Base-by-base conservation (phyloP, 2,329 filamentous ascomycete species). In the Plectosphaerella cucumerina region DNA sequence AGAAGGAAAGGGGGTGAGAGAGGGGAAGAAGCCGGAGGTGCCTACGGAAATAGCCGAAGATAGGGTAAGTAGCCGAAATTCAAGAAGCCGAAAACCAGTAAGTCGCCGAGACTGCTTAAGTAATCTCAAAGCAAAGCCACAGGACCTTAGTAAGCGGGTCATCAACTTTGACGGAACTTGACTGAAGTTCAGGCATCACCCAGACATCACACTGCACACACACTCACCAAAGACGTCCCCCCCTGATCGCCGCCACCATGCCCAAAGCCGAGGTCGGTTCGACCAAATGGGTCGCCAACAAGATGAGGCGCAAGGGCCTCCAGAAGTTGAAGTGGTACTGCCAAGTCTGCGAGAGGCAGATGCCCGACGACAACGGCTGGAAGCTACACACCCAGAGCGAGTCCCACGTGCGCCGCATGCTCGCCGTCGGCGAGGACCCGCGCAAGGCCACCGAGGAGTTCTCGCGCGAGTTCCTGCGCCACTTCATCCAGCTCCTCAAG, bases 321-420 rank as follows among this genome's bases (percentile, higher is more conserved):
- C 87, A 94, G 63, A 81, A 93, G 6, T 76, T 99, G 49, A 82
- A 93, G 66, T 99, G 90, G 89, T 97, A 92, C 73, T 97, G 92
- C 56, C 84, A 88, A 65, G 82, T 87, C 6, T 97, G 92, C 73
- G 81, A 90, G 64, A 69, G 73, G 53, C 68, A 72, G 50, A 69
- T 65, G 41, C 80, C 89, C 53, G 91, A 96, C 65, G 89, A 92
- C 59, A 97, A 97, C 70, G 92, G 87, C 22, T 96, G 92, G 73
- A 92, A 92, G 69, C 89, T 89, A 74, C 93, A 97, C 70, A 87
- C 86, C 1, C 84, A 90, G 61, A 88, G 84, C 55, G 90, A 96
- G 69, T 85, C 83, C 45, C 93, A 97, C 64, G 89, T 96, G 39
- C 86, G 93, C n/a, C 85, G 92, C 58, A 95, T 97, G 79, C 77